These are phyloP conservation scores for Cladosporium sp. DNA, from an alignment of 2,329 filamentous ascomycete species.

Conservation along the genomic window DNA sequence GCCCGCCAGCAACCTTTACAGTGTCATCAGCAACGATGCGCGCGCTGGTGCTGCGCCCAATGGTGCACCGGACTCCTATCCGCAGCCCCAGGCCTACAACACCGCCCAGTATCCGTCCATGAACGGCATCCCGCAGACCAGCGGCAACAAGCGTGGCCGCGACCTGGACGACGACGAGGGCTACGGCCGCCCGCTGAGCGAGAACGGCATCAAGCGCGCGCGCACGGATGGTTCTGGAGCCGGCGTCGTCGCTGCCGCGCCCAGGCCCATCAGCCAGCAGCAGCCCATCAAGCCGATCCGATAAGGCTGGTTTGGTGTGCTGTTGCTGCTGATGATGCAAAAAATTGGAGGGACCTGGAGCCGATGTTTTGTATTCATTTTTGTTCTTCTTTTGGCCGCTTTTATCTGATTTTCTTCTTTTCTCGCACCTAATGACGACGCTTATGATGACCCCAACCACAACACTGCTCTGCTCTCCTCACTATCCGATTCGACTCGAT, in stretches of 20 bases:
- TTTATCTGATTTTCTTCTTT: background rate
- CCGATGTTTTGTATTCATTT: too few relatives aligned
- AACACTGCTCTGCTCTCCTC: too few relatives aligned
- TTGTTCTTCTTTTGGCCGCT: too few relatives aligned
- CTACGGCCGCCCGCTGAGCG: conserved; percentile 57
- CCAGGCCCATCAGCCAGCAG: conserved; percentile 26
- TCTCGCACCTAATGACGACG: conserved; percentile 9
- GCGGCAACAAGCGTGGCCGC: conserved; percentile 52
- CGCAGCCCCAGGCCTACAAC: conserved; percentile 55
- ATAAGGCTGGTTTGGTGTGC: background rate
- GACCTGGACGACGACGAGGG: conserved; percentile 59
- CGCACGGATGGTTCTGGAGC: conserved; percentile 51
- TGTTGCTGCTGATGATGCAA: too few relatives aligned
- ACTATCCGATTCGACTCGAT: too few relatives aligned
- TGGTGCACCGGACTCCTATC: conserved; percentile 47
- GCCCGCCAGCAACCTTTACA: conserved; percentile 78
- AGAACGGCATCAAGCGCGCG: conserved; percentile 63
- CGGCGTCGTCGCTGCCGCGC: conserved; percentile 18
- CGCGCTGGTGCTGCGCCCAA: conserved; percentile 48
- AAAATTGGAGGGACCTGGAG: too few relatives aligned
- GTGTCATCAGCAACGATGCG: conserved; percentile 70
- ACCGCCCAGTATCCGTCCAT: conserved; percentile 46
- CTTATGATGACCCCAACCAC: conserved; percentile 1
- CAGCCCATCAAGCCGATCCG: conserved; percentile 24
- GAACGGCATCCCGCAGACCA: conserved; percentile 55